Percentiles rank a stretch among this genome's conserved stretches.
phyloP scores from a whole-genome alignment of 1,284 basidiomycete genomes.

The Tetrapyrgos nigripes region DNA sequence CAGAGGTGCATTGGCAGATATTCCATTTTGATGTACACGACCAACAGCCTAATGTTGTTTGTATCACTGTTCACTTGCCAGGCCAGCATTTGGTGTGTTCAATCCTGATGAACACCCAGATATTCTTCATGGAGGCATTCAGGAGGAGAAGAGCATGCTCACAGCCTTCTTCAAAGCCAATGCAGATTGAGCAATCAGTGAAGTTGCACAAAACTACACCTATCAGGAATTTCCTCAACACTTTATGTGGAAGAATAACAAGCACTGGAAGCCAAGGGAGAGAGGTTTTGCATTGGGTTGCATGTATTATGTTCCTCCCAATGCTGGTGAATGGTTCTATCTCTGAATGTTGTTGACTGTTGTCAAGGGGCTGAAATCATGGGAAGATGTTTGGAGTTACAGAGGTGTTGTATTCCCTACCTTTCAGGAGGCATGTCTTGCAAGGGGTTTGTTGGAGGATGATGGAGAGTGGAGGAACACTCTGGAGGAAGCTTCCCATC shows the following conservation, averaged over 20 bases:
- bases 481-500: conserved; percentile 44
- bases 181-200: conserved; percentile 26
- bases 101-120: conserved; percentile 33
- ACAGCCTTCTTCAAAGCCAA: conserved; percentile 52
- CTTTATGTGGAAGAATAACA: conserved; percentile 19
- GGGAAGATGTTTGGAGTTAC: conserved; percentile 37
- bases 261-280: conserved; percentile 33
- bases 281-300: conserved; percentile 37
- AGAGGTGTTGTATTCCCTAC: conserved; percentile 29
- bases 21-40: conserved; percentile 39
- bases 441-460: conserved; percentile 48
- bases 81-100: conserved; percentile 40
- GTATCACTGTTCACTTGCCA: conserved; percentile 44
- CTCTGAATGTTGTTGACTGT: conserved; percentile 42
- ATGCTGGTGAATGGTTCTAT: conserved; percentile 43
- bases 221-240: conserved; percentile 50
- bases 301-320: conserved; percentile 42
- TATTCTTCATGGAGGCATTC: conserved; percentile 28
- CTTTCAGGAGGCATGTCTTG: conserved; percentile 44
- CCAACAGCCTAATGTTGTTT: conserved; percentile 40
- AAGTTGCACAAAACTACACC: conserved; percentile 30
- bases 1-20: conserved; percentile 37
- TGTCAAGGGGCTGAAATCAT: conserved; percentile 41
- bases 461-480: conserved; percentile 50
- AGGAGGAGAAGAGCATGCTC: conserved; percentile 34